Conservation (phyloP, 2,329 filamentous ascomycete species). For the Colletotrichum cuscutae region DNA sequence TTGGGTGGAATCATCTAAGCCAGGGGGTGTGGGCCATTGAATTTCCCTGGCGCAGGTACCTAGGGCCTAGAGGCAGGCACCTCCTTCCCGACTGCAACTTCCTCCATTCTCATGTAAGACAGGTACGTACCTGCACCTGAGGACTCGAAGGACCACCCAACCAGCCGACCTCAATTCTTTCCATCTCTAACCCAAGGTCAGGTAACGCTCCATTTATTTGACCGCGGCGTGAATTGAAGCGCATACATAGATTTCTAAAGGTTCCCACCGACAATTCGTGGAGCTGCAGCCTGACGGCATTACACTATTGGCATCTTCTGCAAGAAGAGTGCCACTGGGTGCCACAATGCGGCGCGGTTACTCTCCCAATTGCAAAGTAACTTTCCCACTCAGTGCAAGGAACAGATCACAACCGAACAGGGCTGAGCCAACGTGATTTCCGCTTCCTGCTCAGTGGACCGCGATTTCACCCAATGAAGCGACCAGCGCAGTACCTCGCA, state of each 20-base stretch:
- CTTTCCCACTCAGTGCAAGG: background rate
- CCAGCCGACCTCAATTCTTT: conserved; percentile 11
- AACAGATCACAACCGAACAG: conserved; percentile 22
- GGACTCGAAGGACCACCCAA: background rate
- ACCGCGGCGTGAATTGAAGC: background rate
- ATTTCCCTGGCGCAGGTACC: conserved; percentile 30
- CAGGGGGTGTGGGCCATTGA: conserved; percentile 17
- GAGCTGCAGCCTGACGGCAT: background rate
- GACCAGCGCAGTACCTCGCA: background rate
- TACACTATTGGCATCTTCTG: background rate
- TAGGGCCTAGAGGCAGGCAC: conserved; percentile 2
- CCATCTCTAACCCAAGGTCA: background rate
- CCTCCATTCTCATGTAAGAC: background rate
- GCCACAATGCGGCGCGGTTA: background rate
- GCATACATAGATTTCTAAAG: background rate
- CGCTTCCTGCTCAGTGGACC: conserved; percentile 2
- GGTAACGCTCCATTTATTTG: background rate
- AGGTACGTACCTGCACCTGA: conserved; percentile 1
- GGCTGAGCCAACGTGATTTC: conserved; percentile 34
- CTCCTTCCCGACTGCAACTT: background rate
- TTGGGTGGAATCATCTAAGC: conserved; percentile 9
- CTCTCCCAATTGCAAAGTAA: background rate
- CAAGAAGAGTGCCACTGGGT: background rate
- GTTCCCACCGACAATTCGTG: conserved; percentile 7
- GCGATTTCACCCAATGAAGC: conserved; percentile 12